phyloP scores from a whole-genome alignment of 2,329 filamentous ascomycete genomes.

The Nigrospora sphaerica region DNA sequence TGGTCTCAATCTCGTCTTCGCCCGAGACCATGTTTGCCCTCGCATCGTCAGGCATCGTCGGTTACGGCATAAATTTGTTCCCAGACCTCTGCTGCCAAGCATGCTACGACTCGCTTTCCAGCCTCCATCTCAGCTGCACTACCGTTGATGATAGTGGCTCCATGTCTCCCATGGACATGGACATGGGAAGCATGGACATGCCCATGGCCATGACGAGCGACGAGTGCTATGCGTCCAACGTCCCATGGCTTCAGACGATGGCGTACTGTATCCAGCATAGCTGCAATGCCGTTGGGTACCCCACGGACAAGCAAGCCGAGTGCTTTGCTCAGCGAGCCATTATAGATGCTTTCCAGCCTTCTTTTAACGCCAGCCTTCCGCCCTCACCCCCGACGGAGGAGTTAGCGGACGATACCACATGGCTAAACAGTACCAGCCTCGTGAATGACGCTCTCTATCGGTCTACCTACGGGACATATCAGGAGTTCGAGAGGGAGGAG shows the following conservation, averaged over 20 bases:
- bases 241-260: constrained; percentile 12
- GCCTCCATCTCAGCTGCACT: constrained; percentile 18
- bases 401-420: constrained; percentile 14
- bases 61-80: constrained; percentile 20
- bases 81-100: constrained; percentile 16
- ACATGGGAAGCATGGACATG: constrained; percentile 15
- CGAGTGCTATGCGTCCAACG: constrained; percentile 9
- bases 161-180: constrained; percentile 6
- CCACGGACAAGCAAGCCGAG: constrained; percentile 14
- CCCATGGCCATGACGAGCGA: constrained; percentile 10
- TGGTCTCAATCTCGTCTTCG: no score
- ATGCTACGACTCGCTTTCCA: constrained; percentile 17
- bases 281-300: constrained; percentile 8
- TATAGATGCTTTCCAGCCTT: constrained; percentile 10
- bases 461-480: constrained; percentile 15
- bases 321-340: constrained; percentile 18
- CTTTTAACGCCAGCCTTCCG: constrained; percentile 17
- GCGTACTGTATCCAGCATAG: constrained; percentile 10
- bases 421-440: constrained; percentile 21
- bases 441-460: constrained; percentile 18
- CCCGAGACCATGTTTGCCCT: no score
- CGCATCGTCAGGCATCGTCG: constrained; percentile 12
- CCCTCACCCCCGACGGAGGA: constrained; percentile 9
- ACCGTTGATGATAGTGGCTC: constrained; percentile 7
- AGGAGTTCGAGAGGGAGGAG: constrained; percentile 20